Evolutionary conservation across 2,329 filamentous ascomycete genomes (phyloP).

Genomic region (Lachnellula arida): DNA sequence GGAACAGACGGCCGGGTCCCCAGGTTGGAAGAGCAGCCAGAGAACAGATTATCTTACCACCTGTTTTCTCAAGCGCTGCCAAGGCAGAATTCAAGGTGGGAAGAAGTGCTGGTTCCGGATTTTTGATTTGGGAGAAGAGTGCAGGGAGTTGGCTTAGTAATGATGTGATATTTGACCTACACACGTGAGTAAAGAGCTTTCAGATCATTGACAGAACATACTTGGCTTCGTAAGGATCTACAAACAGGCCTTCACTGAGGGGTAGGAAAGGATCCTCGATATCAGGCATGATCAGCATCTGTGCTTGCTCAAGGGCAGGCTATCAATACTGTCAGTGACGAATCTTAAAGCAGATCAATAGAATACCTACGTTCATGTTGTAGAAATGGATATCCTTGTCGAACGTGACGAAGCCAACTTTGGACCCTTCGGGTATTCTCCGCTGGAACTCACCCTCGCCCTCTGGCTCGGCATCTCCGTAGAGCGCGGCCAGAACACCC

Average conservation of each 20-base stretch:
- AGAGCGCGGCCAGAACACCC: constrained; percentile 79
- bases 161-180: constrained; percentile 71
- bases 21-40: constrained; percentile 84
- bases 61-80: constrained; percentile 77
- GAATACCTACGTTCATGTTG: constrained; percentile 70
- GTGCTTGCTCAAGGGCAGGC: constrained; percentile 75
- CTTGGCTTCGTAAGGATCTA: constrained; percentile 88
- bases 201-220: constrained; percentile 32
- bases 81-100: constrained; percentile 80
- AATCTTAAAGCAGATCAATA: background rate
- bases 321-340: constrained; percentile 33
- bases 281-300: constrained; percentile 99
- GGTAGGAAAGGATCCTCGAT: constrained; percentile 95
- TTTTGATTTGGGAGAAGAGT: constrained; percentile 84
- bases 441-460: constrained; percentile 47
- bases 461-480: constrained; percentile 52
- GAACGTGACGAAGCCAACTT: constrained; percentile 91
- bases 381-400: constrained; percentile 98
- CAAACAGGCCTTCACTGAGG: constrained; percentile 85
- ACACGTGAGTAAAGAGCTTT: constrained; percentile 3
- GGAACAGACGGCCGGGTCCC: constrained; percentile 79
- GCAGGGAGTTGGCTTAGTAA: constrained; percentile 77
- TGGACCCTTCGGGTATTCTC: constrained; percentile 70
- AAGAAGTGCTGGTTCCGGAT: constrained; percentile 83
- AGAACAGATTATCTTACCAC: constrained; percentile 88